A percentile compares a stretch with the other conserved stretches of the same genome.
phyloP scores from a whole-genome alignment of 768 basidiomycete species.

The Cantharellus anzutake region DNA sequence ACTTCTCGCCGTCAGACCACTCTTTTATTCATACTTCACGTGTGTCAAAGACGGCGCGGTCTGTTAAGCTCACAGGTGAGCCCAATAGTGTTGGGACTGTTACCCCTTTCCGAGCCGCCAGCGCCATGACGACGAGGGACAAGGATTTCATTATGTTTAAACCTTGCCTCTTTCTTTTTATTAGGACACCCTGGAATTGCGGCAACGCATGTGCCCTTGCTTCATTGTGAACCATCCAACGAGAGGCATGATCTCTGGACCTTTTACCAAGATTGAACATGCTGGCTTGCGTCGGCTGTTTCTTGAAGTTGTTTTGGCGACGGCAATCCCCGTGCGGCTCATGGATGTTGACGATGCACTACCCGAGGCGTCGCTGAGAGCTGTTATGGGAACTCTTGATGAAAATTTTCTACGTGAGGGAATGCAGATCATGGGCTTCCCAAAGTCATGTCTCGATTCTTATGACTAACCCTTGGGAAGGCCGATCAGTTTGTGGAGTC shows the following conservation, averaged over 20 bases:
- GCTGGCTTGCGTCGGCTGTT: not conserved
- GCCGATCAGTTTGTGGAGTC: too few species aligned
- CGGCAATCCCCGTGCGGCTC: not conserved
- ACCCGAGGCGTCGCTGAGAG: too few species aligned
- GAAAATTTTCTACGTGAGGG: too few species aligned
- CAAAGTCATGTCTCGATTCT: too few species aligned
- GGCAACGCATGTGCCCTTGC: constrained; percentile 52
- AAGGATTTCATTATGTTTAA: not conserved
- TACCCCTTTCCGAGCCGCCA: not conserved
- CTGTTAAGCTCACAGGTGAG: constrained; percentile 3
- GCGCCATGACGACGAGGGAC: not conserved
- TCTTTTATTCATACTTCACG: constrained; percentile 41
- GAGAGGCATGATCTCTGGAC: constrained; percentile 56
- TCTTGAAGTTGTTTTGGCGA: not conserved
- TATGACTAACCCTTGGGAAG: too few species aligned
- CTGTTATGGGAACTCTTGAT: too few species aligned
- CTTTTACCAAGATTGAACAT: constrained; percentile 47
- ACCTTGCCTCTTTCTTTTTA: constrained; percentile 20
- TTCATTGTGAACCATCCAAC: constrained; percentile 61
- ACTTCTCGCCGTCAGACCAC: constrained; percentile 17
- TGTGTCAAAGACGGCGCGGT: constrained; percentile 30
- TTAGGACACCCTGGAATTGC: constrained; percentile 23
- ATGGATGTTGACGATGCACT: too few species aligned
- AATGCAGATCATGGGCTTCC: too few species aligned
- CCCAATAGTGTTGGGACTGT: not conserved